These are phyloP conservation scores for Xerocomus amazonicus DNA, from an alignment of 1,284 basidiomycete species.

Conservation along the genomic window DNA sequence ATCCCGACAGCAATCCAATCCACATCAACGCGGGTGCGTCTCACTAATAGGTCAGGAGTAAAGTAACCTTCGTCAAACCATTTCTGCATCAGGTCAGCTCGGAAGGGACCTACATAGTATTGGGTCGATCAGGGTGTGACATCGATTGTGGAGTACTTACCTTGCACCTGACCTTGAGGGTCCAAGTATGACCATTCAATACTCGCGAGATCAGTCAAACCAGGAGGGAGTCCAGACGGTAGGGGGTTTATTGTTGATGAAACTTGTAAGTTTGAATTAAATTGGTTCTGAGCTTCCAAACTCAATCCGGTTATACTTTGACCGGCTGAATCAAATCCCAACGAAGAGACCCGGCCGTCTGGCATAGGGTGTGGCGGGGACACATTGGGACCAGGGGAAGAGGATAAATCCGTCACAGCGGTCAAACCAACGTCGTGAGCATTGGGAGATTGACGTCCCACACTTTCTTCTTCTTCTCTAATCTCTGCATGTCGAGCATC, in stretches of 20 bases:
- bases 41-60: conserved; percentile 79
- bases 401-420: conserved; percentile 9
- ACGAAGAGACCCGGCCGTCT: conserved; percentile 11
- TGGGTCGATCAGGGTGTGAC: conserved; percentile 6
- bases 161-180: conserved; percentile 86
- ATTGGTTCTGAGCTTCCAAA: conserved; percentile 13
- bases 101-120: conserved; percentile 74
- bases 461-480: conserved; percentile 57
- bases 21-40: conserved; percentile 63
- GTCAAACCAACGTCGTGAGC: conserved; percentile 6
- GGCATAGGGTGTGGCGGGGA: conserved; percentile 6
- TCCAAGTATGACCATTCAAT: conserved; percentile 93
- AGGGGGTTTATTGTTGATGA: conserved; percentile 18
- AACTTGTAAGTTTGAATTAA: conserved; percentile 7
- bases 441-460: conserved; percentile 17
- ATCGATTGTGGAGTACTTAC: conserved; percentile 36
- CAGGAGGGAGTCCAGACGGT: conserved; percentile 41
- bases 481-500: conserved; percentile 45
- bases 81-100: conserved; percentile 89
- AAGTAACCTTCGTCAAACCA: conserved; percentile 96
- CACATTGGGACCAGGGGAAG: conserved; percentile 10
- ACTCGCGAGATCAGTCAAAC: conserved; percentile 55
- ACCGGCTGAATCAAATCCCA: conserved; percentile 5
- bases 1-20: conserved; percentile 66
- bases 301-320: conserved; percentile 18